Evolutionary conservation across 768 basidiomycete genomes (phyloP), one percentile per base, ranked within the genome.

Genomic region (Boletus sp.): DNA sequence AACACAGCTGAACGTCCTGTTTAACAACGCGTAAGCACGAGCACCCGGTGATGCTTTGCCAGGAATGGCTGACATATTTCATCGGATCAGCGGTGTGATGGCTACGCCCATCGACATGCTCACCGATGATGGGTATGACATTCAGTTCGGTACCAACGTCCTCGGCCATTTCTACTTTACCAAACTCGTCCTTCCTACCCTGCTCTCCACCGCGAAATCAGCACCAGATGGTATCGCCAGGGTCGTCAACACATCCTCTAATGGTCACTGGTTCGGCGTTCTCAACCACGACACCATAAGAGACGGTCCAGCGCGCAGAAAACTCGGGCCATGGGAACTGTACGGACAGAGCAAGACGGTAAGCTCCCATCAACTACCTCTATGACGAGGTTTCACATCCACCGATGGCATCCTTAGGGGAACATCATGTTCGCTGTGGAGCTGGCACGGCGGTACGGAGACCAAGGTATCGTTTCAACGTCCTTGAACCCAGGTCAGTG

Each of bases 341-440:
- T 69, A 67, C 29, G 61, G 54, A 4, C 67, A 71, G 39, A 75
- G 72, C 45, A 74, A 74, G 57, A 63, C 68, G 21, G 73, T 65
- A 19, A 56, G 64, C 32, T 29, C 23, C 9, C 23, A 14, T 7
- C 5, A 15, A 11, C 1, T 0, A 5, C n/a, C n/a, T n/a, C n/a
- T 34, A 15, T 40, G n/a, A 7, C 10, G 17, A 9, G 7, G 15
- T n/a, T 34, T 42, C 21, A 11, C 17, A 8, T 21, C 15, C 19
- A 32, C 19, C 25, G 21, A 37, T 21, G 13, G 7, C 7, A 5
- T 40, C 21, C 13, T 15, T 38, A 81, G 80, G 80, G 74, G 0
- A 79, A 77, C 33, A 64, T 79, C 19, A 61, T 79, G 0, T 71
- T 81, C 54, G 57, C 77, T 10, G 71, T 67, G 34, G 81, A 80